Evolutionary conservation across 1,284 basidiomycete genomes (phyloP), one percentile per base, ranked within the genome.

Genomic region (Malassezia sympodialis): DNA sequence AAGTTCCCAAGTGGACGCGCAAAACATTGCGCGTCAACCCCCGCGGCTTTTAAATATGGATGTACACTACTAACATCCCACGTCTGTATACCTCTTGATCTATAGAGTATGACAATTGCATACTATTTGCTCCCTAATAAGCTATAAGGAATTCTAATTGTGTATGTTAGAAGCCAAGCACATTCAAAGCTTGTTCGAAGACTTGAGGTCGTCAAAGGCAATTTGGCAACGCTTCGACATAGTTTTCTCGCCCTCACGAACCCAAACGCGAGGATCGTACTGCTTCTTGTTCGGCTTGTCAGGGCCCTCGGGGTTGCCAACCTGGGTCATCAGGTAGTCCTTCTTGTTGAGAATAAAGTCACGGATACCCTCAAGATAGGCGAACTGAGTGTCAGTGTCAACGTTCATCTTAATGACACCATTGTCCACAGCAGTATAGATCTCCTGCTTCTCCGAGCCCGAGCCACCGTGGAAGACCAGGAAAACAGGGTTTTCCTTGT

Each of bases 401-500:
- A 73, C 68, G 61, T 73, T 73, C 70, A 73, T 73, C 68, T 73
- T 73, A 47, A 73, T 65, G 8, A 73, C 93, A 76, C 94, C 93
- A 77, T 93, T 83, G 59, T 78, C 72, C 66, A 98, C 93, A 53
- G 93, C 93, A 47, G 86, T 90, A 71, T 80, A 80, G 79, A 98
- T 98, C 80, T 99, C 94, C 56, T 94, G 85, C 80, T 93, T 91
- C 69, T 86, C 85, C 34, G 93, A 96, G 56, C 94, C 94, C 54
- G 93, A 96, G 67, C 94, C 94, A 78, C 94, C 94, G 81, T 99
- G 94, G 90, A 98, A 99, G 78, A 98, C 94, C 60, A 98, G 87
- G 84, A 86, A 96, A 79, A 69, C 91, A 67, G 82, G 79, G 67
- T 80, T 77, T 67, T 81, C 62, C 65, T 72, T 68, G 66, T 69